Evolutionary conservation across 1,284 basidiomycete species (phyloP), one percentile per base, ranked within the genome.

Genomic region (Cutaneotrichosporon arboriforme): DNA sequence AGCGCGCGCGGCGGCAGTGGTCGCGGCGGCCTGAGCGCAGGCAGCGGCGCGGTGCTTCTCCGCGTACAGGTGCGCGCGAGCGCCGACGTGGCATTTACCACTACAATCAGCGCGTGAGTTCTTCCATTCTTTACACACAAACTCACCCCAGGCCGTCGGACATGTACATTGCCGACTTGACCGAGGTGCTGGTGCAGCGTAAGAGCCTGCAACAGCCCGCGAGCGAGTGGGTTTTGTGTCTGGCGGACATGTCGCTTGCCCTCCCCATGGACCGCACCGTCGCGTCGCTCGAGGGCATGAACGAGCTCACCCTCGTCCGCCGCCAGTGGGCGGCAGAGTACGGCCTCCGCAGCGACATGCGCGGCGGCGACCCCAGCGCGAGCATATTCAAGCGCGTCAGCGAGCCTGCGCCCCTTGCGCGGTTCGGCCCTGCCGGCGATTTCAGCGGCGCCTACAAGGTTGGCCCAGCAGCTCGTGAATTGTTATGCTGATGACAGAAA

Each of bases 161-260:
- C n/a, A 96, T 90, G 86, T 98, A 97, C 73, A 86, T 97, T 80
- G 88, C 91, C 52, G 93, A 99, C 73, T 88, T 93, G 1, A 82
- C 97, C 36, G 93, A 97, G 62, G 78, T 84, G 20, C 83, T 93
- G 2, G 90, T 88, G 68, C 79, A 82, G 48, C 75, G 75, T 64
- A 86, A 84, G 68, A 82, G 85, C 35, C 84, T 86, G 57, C 77
- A 89, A 17, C 78, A 79, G 35, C 82, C 87, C 61, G 80, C 87
- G 1, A 85, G 86, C 51, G 87, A 92, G 55, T 94, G 90, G 76
- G 88, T 88, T 0, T 79, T 96, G 2, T 79, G 92, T 49, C 79
- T 91, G 15, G 83, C 82, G 9, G 85, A 90, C 61, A 79, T 83
- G 62, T 85, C 83, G 49, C 85, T 97, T 47, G 80, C 96, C 36